Conservation (phyloP, 176 grass and related monocot species). For the Dendrocalamus sinicus region DNA sequence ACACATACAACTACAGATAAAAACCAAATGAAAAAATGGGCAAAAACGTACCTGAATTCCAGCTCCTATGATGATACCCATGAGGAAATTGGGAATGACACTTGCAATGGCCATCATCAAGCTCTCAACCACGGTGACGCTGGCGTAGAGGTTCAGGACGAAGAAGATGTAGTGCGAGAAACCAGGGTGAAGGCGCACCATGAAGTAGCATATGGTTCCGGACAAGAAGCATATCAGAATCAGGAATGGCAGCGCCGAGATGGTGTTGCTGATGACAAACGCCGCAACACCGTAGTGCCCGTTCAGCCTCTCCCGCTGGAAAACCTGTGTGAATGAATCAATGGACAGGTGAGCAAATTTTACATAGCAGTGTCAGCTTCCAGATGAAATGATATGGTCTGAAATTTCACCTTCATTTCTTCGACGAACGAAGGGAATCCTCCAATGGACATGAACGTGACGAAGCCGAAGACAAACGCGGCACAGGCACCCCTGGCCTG, state of each 20-base stretch:
- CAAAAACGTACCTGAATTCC: slow-evolving; percentile 82
- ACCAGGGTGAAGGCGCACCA: slow-evolving; percentile 90
- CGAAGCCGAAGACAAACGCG: slow-evolving; percentile 93
- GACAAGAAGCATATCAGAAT: slow-evolving; percentile 87
- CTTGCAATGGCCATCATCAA: slow-evolving; percentile 99
- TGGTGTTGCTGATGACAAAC: slow-evolving; percentile 92
- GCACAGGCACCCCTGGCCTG: slow-evolving; percentile 83
- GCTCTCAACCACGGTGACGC: slow-evolving; percentile 95
- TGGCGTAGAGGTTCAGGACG: slow-evolving; percentile 77
- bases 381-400: neutral
- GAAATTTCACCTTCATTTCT: slow-evolving; percentile 94
- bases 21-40: neutral
- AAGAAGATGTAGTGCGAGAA: slow-evolving; percentile 91
- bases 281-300: slow-evolving; percentile 89
- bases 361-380: neutral
- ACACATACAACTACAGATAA: neutral
- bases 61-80: slow-evolving; percentile 98
- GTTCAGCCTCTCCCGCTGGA: slow-evolving; percentile 92
- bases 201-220: slow-evolving; percentile 89
- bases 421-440: slow-evolving; percentile 99
- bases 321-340: slow-evolving; percentile 63
- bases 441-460: slow-evolving; percentile 99
- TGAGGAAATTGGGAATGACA: slow-evolving; percentile 98
- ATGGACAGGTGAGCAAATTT: slow-evolving; percentile 28
- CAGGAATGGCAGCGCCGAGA: slow-evolving; percentile 91